phyloP scores from a whole-genome alignment of 257 asterid genomes.

The Solanum pimpinellifolium region DNA sequence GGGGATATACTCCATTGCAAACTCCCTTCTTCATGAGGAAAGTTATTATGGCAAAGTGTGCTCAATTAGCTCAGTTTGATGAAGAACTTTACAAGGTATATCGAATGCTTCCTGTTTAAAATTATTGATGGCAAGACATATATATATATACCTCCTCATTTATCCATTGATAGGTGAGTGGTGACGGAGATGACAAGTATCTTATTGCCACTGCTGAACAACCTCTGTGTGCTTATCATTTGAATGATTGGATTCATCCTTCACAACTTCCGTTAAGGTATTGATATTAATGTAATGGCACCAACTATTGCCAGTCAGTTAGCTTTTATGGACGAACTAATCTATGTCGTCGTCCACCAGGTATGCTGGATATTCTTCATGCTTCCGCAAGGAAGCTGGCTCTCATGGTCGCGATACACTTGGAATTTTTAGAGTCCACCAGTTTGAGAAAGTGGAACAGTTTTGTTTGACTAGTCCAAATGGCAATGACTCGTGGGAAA shows the following conservation, averaged over 20 bases:
- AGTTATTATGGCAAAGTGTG: conserved; percentile 88
- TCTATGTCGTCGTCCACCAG: conserved; percentile 11
- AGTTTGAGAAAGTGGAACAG: conserved; percentile 90
- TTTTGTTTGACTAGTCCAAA: conserved; percentile 83
- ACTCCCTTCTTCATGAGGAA: conserved; percentile 90
- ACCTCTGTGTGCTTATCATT: conserved; percentile 87
- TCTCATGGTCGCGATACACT: conserved; percentile 92
- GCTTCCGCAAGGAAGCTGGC: conserved; percentile 95
- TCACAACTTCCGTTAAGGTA: conserved; percentile 71
- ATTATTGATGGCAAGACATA: neutral
- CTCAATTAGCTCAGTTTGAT: conserved; percentile 87
- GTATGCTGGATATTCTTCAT: conserved; percentile 85
- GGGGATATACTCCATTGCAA: conserved; percentile 50
- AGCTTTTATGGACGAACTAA: neutral
- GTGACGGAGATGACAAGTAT: conserved; percentile 93
- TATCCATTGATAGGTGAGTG: conserved; percentile 53
- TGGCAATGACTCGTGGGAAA: conserved; percentile 75
- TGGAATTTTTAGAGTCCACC: conserved; percentile 89
- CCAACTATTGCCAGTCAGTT: neutral
- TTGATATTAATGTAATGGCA: neutral
- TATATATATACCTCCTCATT: neutral
- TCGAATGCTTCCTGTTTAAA: neutral
- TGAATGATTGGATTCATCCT: conserved; percentile 89
- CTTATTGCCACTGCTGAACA: conserved; percentile 95
- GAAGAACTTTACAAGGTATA: conserved; percentile 93